These are phyloP conservation scores for Saccharomycopsis lassenensis DNA, from an alignment of 805 yeast species.

Conservation along the genomic window DNA sequence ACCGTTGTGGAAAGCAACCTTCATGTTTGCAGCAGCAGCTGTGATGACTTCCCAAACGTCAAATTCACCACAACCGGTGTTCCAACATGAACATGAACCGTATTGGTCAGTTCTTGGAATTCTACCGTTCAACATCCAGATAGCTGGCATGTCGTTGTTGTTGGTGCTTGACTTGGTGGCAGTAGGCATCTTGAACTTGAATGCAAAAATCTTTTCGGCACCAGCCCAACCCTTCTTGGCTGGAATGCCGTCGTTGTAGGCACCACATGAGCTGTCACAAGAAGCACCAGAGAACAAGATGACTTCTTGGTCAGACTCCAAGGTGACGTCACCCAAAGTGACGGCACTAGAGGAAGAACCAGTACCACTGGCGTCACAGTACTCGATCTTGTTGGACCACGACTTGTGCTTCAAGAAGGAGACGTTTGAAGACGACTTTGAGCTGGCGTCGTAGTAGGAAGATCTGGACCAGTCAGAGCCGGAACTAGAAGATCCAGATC, in stretches of 20 bases:
- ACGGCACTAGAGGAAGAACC: constrained; percentile 60
- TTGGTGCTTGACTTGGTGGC: constrained; percentile 33
- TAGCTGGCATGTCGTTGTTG: constrained; percentile 95
- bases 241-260: constrained; percentile 74
- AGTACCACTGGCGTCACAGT: constrained; percentile 65
- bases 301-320: constrained; percentile 68
- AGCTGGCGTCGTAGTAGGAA: constrained; percentile 49
- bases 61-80: constrained; percentile 94
- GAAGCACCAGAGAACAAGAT: constrained; percentile 66
- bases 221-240: constrained; percentile 95
- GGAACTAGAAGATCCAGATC: too few species aligned
- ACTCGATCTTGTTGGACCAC: too few species aligned
- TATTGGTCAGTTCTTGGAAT: constrained; percentile 95
- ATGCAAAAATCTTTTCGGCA: constrained; percentile 69
- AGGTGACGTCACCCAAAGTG: constrained; percentile 55
- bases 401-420: constrained; percentile 72
- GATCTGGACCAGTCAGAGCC: constrained; percentile 70
- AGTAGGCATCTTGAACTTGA: constrained; percentile 90
- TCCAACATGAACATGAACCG: constrained; percentile 95
- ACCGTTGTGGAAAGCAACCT: constrained; percentile 75
- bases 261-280: constrained; percentile 67
- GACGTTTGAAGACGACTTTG: constrained; percentile 61
- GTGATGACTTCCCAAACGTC: constrained; percentile 86
- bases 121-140: constrained; percentile 92
- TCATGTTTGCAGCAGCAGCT: constrained; percentile 47